Evolutionary conservation across 2,329 filamentous ascomycete species (phyloP), one percentile per base, ranked within the genome.

Genomic region (Xylaria digitata): DNA sequence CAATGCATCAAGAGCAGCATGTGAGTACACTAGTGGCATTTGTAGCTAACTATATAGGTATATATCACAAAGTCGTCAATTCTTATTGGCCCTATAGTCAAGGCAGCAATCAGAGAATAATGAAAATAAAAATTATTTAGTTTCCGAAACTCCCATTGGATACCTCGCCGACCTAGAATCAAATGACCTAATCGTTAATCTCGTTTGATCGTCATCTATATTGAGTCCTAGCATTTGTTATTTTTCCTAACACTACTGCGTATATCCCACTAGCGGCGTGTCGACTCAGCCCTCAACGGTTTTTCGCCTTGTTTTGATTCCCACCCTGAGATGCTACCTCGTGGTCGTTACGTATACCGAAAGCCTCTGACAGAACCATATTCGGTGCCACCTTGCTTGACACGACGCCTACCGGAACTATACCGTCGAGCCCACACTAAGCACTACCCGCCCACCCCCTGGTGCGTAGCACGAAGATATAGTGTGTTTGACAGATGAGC

Each of bases 101-200:
- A 62, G 63, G 63, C 63, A 62, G 17, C 53, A 42, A 17, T 6
- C 23, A 13, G 30, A 6, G 8, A 7, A 34, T 8, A 9, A n/a
- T n/a, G 8, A 26, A 26, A 40, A 26, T 43, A n/a, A 6, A 23
- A 17, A 21, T 40, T 21, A 15, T 17, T 6, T 8, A 7, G 1
- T 43, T 50, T 49, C 32, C 13, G 4, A 11, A n/a, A 30, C 30
- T 43, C 17, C n/a, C 15, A 65, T 62, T 57, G 52, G 56, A 21
- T 26, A 45, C 34, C 1, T 0, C 6, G 30, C 32, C 40, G 11
- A 54, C 13, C 23, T 49, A 21, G 13, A 23, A 23, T 54, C 40
- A 26, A 40, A 23, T 15, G 19, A 19, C n/a, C 49, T 17, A 49
- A 50, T 55, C 23, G 40, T 19, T 8, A 6, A 19, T 21, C 6